Evolutionary conservation across 2,329 filamentous ascomycete species (phyloP), one percentile per base, ranked within the genome.

Genomic region (Harringtonia lauricola): DNA sequence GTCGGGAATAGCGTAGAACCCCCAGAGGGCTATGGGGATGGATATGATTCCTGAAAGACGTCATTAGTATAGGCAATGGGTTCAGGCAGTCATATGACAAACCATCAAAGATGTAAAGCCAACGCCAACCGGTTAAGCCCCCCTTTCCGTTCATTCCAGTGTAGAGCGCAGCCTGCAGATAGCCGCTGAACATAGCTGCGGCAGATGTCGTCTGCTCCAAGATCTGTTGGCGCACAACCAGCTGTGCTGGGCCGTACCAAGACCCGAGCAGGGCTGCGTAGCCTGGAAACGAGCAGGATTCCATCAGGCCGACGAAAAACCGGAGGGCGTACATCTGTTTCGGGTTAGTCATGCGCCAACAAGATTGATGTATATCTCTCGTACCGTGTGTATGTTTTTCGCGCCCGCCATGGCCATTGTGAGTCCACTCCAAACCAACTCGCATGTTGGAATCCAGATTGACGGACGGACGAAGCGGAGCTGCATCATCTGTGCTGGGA

Each of bases 21-120:
- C 71, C 12, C 72, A 58, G 8, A 74, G 47, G 0, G 71, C 38
- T 5, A 29, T 28, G 2, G 38, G 38, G 1, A 22, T 13, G 13
- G 28, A 21, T 4, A 40, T 40, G 17, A 40, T 18, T 9, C 38
- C 24, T 26, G 10, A 6, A 26, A 26, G 24, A 26, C 6, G 24
- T 26, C 24, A 26, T 6, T 6, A 26, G 10, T 6, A 26, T 26
- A 10, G 24, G 24, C 24, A 10, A 26, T 26, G 24, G 24, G n/a
- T n/a, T n/a, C n/a, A n/a, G n/a, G n/a, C n/a, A n/a, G n/a, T n/a
- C 24, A 26, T 10, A 10, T 68, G 14, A 77, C 19, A 72, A 61
- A 1, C 70, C 71, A 46, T 76, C 73, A 15, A 79, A 71, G 13
- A 78, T 69, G 42, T 77, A 79, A 0, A 76, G 56, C 71, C 66